These are phyloP conservation scores for Lactarius sanguifluus DNA, from an alignment of 768 basidiomycete genomes.

Conservation along the genomic window DNA sequence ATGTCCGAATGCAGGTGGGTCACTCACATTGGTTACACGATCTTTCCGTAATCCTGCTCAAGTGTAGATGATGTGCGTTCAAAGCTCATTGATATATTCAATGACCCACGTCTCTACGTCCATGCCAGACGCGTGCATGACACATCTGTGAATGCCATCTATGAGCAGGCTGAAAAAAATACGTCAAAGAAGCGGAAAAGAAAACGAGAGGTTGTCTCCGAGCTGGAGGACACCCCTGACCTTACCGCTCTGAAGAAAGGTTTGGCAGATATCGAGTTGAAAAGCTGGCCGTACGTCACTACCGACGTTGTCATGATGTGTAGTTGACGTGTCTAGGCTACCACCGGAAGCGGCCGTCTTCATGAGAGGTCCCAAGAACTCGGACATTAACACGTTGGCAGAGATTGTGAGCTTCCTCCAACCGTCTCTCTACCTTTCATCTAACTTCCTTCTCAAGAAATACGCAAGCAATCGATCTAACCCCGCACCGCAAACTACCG, in stretches of 20 bases:
- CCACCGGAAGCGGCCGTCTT: conserved; percentile 56
- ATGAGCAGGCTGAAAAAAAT: conserved; percentile 37
- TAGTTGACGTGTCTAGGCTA: conserved; percentile 40
- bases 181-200: conserved; percentile 40
- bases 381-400: conserved; percentile 62
- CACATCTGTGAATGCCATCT: conserved; percentile 40
- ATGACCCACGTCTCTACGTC: conserved; percentile 56
- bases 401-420: conserved; percentile 38
- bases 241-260: conserved; percentile 49
- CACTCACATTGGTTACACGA: conserved; percentile 1
- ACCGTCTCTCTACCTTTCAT: conserved; percentile 1
- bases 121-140: conserved; percentile 58
- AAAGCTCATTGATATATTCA: conserved; percentile 48
- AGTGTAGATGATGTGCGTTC: conserved; percentile 56
- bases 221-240: conserved; percentile 45
- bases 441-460: conserved; percentile 23
- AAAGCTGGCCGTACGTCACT: conserved; percentile 59
- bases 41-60: conserved; percentile 16
- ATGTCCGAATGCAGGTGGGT: conserved; percentile 40
- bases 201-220: conserved; percentile 38
- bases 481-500: conserved; percentile 38
- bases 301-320: conserved; percentile 10
- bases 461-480: conserved; percentile 23
- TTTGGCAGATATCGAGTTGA: conserved; percentile 53
- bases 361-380: conserved; percentile 60